Evolutionary conservation across 768 basidiomycete species (phyloP).

Genomic region (Collybia mongolica): DNA sequence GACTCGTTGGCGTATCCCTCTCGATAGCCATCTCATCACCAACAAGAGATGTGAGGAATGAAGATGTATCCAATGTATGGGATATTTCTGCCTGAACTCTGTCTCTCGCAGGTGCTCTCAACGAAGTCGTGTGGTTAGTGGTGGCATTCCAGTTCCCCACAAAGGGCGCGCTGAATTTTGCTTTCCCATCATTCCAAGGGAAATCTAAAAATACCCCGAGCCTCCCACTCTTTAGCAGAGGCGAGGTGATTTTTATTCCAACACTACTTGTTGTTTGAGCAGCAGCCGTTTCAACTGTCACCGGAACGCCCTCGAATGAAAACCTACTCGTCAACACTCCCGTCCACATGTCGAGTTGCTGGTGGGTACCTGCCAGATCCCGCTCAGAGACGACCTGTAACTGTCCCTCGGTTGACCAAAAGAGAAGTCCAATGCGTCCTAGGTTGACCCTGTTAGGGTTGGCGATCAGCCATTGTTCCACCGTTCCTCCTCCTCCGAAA

Average conservation of each 20-base stretch:
- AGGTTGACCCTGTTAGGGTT: conserved; percentile 60
- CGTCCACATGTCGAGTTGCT: conserved; percentile 56
- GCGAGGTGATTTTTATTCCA: conserved; percentile 37
- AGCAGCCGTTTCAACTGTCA: conserved; percentile 39
- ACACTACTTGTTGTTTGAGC: conserved; percentile 38
- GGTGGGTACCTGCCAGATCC: conserved; percentile 32
- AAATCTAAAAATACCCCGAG: conserved; percentile 56
- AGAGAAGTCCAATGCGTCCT: conserved; percentile 47
- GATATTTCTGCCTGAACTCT: conserved; percentile 33
- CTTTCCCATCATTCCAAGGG: conserved; percentile 58
- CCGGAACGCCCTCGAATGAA: conserved; percentile 27
- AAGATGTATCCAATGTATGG: conserved; percentile 38
- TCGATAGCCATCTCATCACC: conserved; percentile 38
- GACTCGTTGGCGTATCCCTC: conserved; percentile 38
- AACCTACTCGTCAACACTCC: conserved; percentile 50
- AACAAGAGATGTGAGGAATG: conserved; percentile 40
- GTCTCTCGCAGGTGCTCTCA: conserved; percentile 17
- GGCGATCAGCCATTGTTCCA: conserved; percentile 55
- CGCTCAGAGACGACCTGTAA: conserved; percentile 32
- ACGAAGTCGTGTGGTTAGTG: conserved; percentile 44
- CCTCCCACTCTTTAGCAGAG: conserved; percentile 33
- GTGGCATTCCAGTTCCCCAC: conserved; percentile 52
- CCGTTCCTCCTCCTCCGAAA: conserved; percentile 43
- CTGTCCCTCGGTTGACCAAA: conserved; percentile 27
- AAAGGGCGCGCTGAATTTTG: conserved; percentile 57